phyloP scores from a whole-genome alignment of 257 asterid genomes.

The Solanum corneliomulleri region DNA sequence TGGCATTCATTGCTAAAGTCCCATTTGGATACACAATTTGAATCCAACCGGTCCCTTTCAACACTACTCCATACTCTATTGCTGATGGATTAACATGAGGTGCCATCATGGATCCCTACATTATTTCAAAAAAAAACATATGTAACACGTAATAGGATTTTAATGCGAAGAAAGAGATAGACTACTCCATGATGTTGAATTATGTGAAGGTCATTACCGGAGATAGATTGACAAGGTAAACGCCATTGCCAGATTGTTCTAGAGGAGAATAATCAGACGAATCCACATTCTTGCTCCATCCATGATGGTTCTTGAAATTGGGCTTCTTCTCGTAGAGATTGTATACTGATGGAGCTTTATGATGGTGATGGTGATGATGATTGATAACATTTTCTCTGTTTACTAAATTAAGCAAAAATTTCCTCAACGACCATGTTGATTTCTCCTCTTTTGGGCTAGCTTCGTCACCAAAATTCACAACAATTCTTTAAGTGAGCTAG shows the following conservation, averaged over 20 bases:
- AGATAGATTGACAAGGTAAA: conserved; percentile 63
- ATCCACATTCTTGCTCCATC: conserved; percentile 64
- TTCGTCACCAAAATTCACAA: not conserved
- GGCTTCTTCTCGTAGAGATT: conserved; percentile 43
- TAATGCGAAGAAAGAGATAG: not conserved
- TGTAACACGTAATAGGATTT: not conserved
- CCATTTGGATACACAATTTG: not conserved
- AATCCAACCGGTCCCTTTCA: not conserved
- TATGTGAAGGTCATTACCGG: conserved; percentile 29
- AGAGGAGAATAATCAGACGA: conserved; percentile 53
- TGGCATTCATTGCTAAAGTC: not conserved
- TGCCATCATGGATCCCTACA: not conserved
- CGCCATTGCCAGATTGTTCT: conserved; percentile 31
- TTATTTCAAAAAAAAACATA: not conserved
- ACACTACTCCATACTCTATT: not conserved
- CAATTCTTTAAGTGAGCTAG: conserved; percentile 42
- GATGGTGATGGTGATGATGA: not conserved
- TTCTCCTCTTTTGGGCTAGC: not conserved
- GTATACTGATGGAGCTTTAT: conserved; percentile 39
- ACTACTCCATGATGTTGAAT: not conserved
- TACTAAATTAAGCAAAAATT: conserved; percentile 23
- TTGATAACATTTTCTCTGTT: not conserved
- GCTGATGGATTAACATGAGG: not conserved
- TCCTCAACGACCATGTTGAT: conserved; percentile 45
- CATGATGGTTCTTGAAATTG: conserved; percentile 55